A percentile compares a stretch with the other conserved stretches of the same genome.
phyloP scores from a whole-genome alignment of 2,329 filamentous ascomycete species.

The Herpotrichia juniperi region DNA sequence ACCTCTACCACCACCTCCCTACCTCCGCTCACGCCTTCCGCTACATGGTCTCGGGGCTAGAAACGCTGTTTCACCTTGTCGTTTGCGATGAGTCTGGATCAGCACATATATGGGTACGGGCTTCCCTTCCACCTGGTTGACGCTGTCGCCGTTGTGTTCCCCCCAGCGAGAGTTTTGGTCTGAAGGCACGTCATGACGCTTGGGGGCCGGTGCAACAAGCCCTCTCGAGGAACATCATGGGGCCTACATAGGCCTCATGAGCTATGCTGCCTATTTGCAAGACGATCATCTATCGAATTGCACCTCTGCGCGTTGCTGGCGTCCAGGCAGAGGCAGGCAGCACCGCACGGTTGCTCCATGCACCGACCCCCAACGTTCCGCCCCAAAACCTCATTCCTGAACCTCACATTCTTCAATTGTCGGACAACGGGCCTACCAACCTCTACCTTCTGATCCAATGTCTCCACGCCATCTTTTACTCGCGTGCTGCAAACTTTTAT shows the following conservation, averaged over 20 bases:
- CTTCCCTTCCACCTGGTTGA: constrained; percentile 25
- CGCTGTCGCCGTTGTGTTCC: constrained; percentile 17
- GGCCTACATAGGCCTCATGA: constrained; percentile 16
- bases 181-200: constrained; percentile 13
- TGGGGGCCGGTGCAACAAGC: constrained; percentile 18
- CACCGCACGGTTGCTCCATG: constrained; percentile 41
- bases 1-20: constrained; percentile 14
- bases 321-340: constrained; percentile 43
- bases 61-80: constrained; percentile 33
- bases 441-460: background rate
- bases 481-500: constrained; percentile 19
- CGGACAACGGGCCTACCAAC: background rate
- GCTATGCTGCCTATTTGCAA: constrained; percentile 28
- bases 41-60: constrained; percentile 39
- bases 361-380: constrained; percentile 27
- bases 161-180: constrained; percentile 7
- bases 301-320: constrained; percentile 25
- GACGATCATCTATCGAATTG: constrained; percentile 19
- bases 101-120: constrained; percentile 49
- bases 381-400: constrained; percentile 26
- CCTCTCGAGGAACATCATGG: background rate
- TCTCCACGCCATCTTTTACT: constrained; percentile 7
- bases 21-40: constrained; percentile 23
- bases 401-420: constrained; percentile 5
- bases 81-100: constrained; percentile 49